Conservation (phyloP, 148 eudicot species). For the Selenicereus undatus region DNA sequence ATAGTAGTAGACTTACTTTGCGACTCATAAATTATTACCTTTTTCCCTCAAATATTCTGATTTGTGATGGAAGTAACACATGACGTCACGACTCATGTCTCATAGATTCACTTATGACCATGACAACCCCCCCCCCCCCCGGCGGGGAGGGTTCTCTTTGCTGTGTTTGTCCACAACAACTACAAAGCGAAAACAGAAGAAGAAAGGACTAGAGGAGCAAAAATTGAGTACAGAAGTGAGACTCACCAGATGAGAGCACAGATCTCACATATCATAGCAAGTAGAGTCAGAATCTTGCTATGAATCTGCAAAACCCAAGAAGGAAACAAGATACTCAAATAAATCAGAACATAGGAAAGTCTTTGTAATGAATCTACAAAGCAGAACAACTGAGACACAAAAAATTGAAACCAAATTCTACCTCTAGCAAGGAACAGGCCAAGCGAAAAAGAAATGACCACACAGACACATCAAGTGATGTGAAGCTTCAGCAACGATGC, state of each 20-base stretch:
- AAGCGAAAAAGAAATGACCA: background rate
- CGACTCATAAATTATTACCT: no score
- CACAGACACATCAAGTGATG: background rate
- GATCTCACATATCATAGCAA: constrained; percentile 82
- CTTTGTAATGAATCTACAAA: background rate
- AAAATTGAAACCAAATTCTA: background rate
- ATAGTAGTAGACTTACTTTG: no score
- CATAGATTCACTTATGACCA: no score
- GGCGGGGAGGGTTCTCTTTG: no score
- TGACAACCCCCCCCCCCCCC: no score
- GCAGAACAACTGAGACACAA: background rate
- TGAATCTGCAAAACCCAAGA: constrained; percentile 58
- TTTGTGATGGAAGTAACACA: no score
- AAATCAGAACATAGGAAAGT: constrained; percentile 2
- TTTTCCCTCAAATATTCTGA: no score
- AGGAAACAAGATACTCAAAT: background rate
- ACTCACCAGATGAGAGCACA: constrained; percentile 87
- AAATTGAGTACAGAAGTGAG: constrained; percentile 8
- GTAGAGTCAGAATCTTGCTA: constrained; percentile 65
- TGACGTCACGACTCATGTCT: no score
- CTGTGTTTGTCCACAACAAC: no score
- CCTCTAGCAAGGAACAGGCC: background rate
- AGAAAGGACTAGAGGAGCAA: background rate
- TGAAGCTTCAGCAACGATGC: background rate
- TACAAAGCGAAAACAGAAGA: no score